These are phyloP conservation scores for Lecanicillium sp. DNA, from an alignment of 2,329 filamentous ascomycete genomes.

Conservation along the genomic window DNA sequence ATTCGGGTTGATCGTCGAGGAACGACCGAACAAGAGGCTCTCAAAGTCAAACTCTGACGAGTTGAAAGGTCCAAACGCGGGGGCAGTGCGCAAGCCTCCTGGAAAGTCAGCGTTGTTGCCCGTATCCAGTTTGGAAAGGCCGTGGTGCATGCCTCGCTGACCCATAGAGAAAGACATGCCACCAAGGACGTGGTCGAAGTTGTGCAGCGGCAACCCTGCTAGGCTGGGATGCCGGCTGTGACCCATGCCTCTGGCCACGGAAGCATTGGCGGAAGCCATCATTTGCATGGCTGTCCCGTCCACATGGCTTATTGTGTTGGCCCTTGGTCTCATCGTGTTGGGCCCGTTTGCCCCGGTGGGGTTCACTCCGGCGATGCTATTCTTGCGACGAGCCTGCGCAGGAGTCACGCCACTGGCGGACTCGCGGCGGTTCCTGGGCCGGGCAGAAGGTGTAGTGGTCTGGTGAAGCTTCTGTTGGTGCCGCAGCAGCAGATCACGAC, in stretches of 20 bases:
- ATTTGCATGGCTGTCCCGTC: conserved; percentile 71
- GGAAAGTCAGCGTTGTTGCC: conserved; percentile 57
- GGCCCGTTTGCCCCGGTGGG: conserved; percentile 36
- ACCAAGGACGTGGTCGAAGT: conserved; percentile 56
- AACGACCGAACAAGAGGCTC: conserved; percentile 58
- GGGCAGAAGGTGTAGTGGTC: conserved; percentile 78
- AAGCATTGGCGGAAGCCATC: conserved; percentile 52
- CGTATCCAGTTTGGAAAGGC: conserved; percentile 78
- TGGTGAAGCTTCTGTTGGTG: conserved; percentile 99
- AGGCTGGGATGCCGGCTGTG: conserved; percentile 72
- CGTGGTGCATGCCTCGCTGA: conserved; percentile 58
- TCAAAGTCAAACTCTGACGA: conserved; percentile 61
- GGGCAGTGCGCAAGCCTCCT: conserved; percentile 71
- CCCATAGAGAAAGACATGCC: conserved; percentile 64
- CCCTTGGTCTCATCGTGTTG: conserved; percentile 69
- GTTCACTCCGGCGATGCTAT: conserved; percentile 64
- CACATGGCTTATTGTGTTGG: conserved; percentile 94
- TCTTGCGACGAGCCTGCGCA: conserved; percentile 72
- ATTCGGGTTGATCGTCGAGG: conserved; percentile 60
- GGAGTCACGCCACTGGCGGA: conserved; percentile 69
- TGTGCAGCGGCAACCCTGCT: conserved; percentile 54
- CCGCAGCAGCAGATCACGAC: conserved; percentile 81
- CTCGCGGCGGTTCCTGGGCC: conserved; percentile 82
- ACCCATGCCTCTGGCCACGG: conserved; percentile 40
- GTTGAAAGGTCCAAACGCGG: conserved; percentile 54